Evolutionary conservation across 129 eudicot species (phyloP), one percentile per base, ranked within the genome.

Genomic region (Pittosporum tobira): DNA sequence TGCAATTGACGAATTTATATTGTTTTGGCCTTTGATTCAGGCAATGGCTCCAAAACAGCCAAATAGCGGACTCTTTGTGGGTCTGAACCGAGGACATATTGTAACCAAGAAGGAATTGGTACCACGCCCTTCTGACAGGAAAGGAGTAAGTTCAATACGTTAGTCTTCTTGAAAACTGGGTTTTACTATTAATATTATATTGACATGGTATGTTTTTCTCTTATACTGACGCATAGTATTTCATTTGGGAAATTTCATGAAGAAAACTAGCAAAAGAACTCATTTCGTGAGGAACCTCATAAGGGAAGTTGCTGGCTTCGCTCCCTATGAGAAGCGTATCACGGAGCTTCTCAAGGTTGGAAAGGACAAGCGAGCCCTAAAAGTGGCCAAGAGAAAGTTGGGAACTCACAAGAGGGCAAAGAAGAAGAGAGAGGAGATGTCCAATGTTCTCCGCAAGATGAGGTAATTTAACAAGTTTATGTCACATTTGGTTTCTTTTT

Each of bases 401-500:
- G 86, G 86, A 11, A 80, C 86, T 12, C 86, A 80, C 75, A 80
- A 80, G 87, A 81, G 87, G 51, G 87, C 87, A 6, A 81, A 81
- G 74, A 81, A 69, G 87, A 81, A 81, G 87, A 54, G 83, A 20
- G 87, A 80, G 64, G 82, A 81, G 70, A 76, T 81, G 87, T 69
- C 87, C 50, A 69, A 66, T 16, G 83, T 77, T 50, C 87, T 81
- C 3, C 79, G 83, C 54, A 81, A 81, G 66, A 76, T 73, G 77
- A 81, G 87, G 87, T 80, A 71, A 62, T 51, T n/a, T 10, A 22
- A 51, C 5, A 22, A 15, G n/a, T n/a, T 51, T 1, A 0, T 51
- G 3, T 23, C 30, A 26, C 30, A 43, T 36, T 11, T 66, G 13
- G 9, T 9, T 6, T 3, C n/a, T 40, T 27, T n/a, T 24, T 15